phyloP scores from a whole-genome alignment of 2,329 filamentous ascomycete species.

The Neonectria magnoliae region DNA sequence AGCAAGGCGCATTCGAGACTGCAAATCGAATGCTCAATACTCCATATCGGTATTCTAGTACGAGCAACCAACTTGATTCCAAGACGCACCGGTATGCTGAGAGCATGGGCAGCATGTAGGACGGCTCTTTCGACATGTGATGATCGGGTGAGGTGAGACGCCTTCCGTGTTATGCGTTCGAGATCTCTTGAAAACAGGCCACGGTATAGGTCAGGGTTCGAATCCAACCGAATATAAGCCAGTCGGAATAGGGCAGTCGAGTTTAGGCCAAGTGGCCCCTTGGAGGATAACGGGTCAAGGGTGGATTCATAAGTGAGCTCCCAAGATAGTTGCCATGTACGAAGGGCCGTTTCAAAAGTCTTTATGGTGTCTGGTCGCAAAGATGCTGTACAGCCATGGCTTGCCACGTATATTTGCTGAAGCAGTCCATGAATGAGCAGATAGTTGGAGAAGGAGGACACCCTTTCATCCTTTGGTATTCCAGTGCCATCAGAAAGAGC shows the following conservation, averaged over 20 bases:
- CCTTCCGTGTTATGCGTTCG: not conserved
- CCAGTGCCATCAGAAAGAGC: not conserved
- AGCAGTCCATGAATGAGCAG: slow-evolving; percentile 3
- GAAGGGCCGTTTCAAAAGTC: not conserved
- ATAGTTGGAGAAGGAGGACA: slow-evolving; percentile 5
- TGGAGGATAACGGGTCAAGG: not conserved
- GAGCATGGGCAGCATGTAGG: not conserved
- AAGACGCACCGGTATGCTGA: not conserved
- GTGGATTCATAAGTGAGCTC: not conserved
- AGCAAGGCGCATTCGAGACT: slow-evolving; percentile 7
- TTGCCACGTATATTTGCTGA: not conserved
- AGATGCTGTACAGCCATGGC: not conserved
- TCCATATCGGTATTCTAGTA: not conserved
- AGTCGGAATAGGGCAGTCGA: not conserved
- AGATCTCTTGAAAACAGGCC: not conserved
- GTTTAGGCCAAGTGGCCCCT: not conserved
- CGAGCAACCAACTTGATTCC: not conserved
- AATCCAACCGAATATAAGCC: not conserved
- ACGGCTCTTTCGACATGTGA: not conserved
- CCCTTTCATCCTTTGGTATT: not conserved
- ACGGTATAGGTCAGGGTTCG: not conserved
- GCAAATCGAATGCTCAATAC: slow-evolving; percentile 5
- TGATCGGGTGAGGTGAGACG: not conserved
- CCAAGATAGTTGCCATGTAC: not conserved
- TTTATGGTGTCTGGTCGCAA: not conserved